Evolutionary conservation across 306 rosid species (phyloP), one percentile per base, ranked within the genome.

Genomic region (Morella rubra): DNA sequence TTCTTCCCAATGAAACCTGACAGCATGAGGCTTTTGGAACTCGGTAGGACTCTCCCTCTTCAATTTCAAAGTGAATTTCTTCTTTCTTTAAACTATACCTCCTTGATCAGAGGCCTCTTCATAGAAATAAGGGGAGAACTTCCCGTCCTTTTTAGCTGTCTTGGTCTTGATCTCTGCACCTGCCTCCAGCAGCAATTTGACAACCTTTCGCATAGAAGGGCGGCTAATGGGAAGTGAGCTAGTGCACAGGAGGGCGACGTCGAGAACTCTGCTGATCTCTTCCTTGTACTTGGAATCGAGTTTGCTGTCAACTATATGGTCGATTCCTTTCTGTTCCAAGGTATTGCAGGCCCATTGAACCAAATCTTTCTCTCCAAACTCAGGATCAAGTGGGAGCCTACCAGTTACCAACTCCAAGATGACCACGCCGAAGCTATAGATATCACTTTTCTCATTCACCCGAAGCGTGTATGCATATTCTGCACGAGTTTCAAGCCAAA

Each of bases 371-470:
- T 90, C 95, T 6, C 90, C 95, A 15, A 84, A 85, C 27, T 86
- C 93, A 15, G 84, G 78, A 88, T 87, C 90, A 76, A 85, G 71
- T 32, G 97, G 87, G 8, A 80, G 86, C 72, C 80, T 87, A 37
- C 97, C 97, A 4, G 93, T 91, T 61, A 90, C 89, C 85, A 91
- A 77, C 77, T 91, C 97, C 82, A 91, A 75, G 77, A 91, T 86
- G 13, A 91, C 93, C 68, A 91, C 93, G 0, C 97, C 97, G 58
- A 91, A 89, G 79, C 97, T 91, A 59, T 90, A 91, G 19, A 88
- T 90, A 27, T 91, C 97, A 50, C 97, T 91, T 87, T 91, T 91
- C 74, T 91, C 97, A 15, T 88, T 91, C 84, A 91, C 97, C 16
- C 90, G 67, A 52, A 91, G 90, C 15, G 97, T 91, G 49, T 91